These are phyloP conservation scores for Annulohypoxylon stygium DNA, from an alignment of 495 filamentous ascomycete genomes.

Conservation along the genomic window DNA sequence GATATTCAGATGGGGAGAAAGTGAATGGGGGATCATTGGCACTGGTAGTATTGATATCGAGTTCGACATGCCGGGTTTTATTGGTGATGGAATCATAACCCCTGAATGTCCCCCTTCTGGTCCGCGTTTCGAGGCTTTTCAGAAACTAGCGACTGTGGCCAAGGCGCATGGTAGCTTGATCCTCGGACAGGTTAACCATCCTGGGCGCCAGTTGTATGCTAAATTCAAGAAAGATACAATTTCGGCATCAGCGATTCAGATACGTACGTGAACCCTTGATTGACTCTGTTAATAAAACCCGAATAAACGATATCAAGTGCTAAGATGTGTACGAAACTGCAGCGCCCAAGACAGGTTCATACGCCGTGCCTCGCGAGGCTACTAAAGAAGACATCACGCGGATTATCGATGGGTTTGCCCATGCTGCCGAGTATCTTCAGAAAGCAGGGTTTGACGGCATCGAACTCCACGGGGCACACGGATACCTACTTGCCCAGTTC, in stretches of 20 bases:
- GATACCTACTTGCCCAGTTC: conserved; percentile 75
- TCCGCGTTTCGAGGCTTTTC: conserved; percentile 69
- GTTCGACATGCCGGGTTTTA: conserved; percentile 67
- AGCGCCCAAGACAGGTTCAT: conserved; percentile 13
- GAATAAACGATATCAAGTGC: not conserved
- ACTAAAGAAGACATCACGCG: conserved; percentile 64
- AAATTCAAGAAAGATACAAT: conserved; percentile 66
- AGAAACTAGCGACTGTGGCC: conserved; percentile 60
- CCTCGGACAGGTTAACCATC: conserved; percentile 70
- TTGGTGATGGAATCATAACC: conserved; percentile 69
- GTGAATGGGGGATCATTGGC: conserved; percentile 65
- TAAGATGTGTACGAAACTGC: not conserved
- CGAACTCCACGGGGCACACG: conserved; percentile 66
- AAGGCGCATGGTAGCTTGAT: conserved; percentile 68
- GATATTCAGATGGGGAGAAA: conserved; percentile 68
- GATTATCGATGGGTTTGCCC: conserved; percentile 65
- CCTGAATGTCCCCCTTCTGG: conserved; percentile 59
- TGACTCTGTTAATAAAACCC: conserved; percentile 15
- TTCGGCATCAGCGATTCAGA: conserved; percentile 68
- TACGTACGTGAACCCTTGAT: conserved; percentile 44
- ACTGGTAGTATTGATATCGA: conserved; percentile 73
- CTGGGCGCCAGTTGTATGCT: conserved; percentile 67
- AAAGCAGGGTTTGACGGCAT: conserved; percentile 70
- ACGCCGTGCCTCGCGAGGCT: conserved; percentile 51
- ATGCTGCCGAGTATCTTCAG: conserved; percentile 66